phyloP scores from a whole-genome alignment of 164 flowering plant species.

The Chimonanthus praecox region DNA sequence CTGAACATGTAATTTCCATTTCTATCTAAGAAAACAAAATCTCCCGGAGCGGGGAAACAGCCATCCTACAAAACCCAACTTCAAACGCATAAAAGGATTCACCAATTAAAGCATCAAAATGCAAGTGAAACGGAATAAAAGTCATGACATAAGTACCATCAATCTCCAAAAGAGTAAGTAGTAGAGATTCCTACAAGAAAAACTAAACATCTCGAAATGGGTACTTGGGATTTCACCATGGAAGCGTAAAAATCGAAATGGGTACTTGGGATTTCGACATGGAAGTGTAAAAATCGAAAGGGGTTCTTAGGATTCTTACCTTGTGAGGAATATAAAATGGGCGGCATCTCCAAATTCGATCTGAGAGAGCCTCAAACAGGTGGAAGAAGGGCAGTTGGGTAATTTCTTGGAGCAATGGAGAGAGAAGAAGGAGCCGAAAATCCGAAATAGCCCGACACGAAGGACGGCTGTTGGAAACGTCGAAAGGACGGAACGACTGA shows the following conservation, averaged over 20 bases:
- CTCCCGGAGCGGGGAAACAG: neutral
- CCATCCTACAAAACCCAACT: neutral
- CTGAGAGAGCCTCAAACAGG: neutral
- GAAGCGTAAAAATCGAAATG: neutral
- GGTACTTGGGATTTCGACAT: neutral
- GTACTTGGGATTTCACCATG: too few relatives aligned
- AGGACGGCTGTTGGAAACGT: too few relatives aligned
- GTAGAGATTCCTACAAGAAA: neutral
- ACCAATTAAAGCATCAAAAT: neutral
- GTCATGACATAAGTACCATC: neutral
- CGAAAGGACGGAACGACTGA: too few relatives aligned
- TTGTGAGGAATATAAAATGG: neutral
- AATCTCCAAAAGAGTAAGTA: neutral
- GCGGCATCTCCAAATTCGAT: neutral
- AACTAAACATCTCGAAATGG: neutral
- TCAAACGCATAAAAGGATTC: neutral
- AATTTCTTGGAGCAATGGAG: neutral
- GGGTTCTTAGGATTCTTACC: conserved; percentile 1
- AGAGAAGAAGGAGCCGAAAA: neutral
- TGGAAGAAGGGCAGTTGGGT: neutral
- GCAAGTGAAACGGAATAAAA: neutral
- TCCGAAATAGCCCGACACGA: too few relatives aligned
- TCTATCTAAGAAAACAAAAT: neutral
- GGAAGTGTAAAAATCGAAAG: neutral
- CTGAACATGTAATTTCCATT: neutral